phyloP scores from a whole-genome alignment of 345 rosid species.

The Populus simonii region DNA sequence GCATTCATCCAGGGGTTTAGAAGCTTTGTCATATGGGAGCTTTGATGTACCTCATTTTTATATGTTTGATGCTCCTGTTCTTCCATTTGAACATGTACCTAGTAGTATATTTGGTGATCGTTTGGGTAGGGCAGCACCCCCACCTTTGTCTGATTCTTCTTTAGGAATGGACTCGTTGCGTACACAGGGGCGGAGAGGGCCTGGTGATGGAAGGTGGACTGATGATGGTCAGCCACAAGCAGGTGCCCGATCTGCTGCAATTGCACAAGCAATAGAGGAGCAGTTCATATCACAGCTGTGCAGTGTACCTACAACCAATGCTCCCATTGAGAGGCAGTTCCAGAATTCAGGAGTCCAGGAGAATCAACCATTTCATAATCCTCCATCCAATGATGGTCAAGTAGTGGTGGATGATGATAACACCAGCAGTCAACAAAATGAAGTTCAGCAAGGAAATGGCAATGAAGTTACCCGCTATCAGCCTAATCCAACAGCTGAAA shows the following conservation, averaged over 20 bases:
- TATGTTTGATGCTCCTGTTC: constrained; percentile 94
- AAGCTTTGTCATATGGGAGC: constrained; percentile 61
- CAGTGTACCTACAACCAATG: constrained; percentile 42
- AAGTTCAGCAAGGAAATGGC: constrained; percentile 46
- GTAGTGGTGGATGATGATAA: constrained; percentile 42
- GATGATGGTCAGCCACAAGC: constrained; percentile 95
- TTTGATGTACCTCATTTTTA: constrained; percentile 77
- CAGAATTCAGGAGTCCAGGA: constrained; percentile 60
- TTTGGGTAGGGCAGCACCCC: constrained; percentile 59
- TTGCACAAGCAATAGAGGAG: constrained; percentile 88
- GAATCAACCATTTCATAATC: constrained; percentile 39
- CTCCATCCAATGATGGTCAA: constrained; percentile 43
- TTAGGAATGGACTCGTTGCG: constrained; percentile 69
- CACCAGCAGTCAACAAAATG: constrained; percentile 45
- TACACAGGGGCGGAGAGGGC: constrained; percentile 68
- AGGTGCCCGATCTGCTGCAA: constrained; percentile 67
- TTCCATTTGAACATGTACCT: constrained; percentile 68
- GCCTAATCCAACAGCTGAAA: constrained; percentile 39
- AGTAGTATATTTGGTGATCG: constrained; percentile 68
- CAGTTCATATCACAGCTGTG: constrained; percentile 68
- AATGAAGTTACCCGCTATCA: constrained; percentile 36
- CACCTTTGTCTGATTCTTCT: constrained; percentile 79
- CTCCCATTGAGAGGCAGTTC: constrained; percentile 55
- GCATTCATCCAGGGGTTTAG: constrained; percentile 71
- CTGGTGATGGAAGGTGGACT: constrained; percentile 88